phyloP scores from a whole-genome alignment of 2,329 filamentous ascomycete genomes.

The Biscogniauxia sp. region DNA sequence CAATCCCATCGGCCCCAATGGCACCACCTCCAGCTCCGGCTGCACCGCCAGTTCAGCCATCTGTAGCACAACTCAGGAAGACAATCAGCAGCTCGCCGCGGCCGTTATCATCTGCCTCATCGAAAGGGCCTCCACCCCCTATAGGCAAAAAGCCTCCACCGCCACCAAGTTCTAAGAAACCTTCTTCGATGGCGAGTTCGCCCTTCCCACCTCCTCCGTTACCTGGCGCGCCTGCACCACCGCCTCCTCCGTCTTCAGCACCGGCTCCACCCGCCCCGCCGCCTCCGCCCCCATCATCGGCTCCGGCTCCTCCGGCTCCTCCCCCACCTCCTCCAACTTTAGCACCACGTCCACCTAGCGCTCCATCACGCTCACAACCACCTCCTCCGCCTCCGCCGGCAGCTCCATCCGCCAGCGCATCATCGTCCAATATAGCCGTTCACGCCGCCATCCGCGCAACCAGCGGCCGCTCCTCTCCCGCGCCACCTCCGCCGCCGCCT shows the following conservation, averaged over 20 bases:
- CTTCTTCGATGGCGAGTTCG: conserved; percentile 37
- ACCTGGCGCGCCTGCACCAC: conserved; percentile 34
- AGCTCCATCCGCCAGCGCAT: conserved; percentile 15
- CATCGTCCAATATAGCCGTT: conserved; percentile 37
- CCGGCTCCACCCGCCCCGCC: conserved; percentile 33
- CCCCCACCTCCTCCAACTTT: conserved; percentile 29
- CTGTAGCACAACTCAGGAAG: conserved; percentile 61
- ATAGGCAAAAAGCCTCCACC: conserved; percentile 74
- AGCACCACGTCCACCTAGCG: conserved; percentile 21
- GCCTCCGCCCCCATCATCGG: conserved; percentile 43
- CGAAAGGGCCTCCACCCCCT: conserved; percentile 71
- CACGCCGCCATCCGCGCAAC: conserved; percentile 41
- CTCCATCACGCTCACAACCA: conserved; percentile 34
- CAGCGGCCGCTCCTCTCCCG: conserved; percentile 34
- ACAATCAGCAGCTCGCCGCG: conserved; percentile 48
- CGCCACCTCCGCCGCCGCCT: conserved; percentile 37
- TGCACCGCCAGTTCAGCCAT: conserved; percentile 49
- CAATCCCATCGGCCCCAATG: conserved; percentile 39
- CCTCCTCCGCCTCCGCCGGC: conserved; percentile 37
- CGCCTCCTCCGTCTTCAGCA: conserved; percentile 36
- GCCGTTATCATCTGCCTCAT: conserved; percentile 59
- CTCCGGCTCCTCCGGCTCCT: conserved; percentile 43
- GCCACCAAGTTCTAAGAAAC: conserved; percentile 59
- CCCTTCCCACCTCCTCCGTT: conserved; percentile 29
- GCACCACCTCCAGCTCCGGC: conserved; percentile 44